Percentiles rank a stretch among this genome's conserved stretches.
Conservation (phyloP, 257 asterid species). For the Mentha longifolia region DNA sequence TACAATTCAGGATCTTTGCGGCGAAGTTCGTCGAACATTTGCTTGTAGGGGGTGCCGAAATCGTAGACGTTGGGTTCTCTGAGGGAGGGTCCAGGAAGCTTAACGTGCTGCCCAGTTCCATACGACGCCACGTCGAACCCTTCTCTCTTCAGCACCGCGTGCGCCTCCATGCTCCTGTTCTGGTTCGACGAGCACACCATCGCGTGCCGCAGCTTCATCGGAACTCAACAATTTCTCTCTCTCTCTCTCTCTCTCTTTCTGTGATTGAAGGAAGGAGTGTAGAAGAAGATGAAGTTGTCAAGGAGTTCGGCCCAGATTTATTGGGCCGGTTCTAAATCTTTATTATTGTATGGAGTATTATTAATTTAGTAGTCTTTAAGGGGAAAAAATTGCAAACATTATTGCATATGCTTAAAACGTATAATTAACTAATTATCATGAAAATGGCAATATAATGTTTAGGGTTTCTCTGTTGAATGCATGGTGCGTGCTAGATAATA, state of each 20-base stretch:
- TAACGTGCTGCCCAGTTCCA: constrained; percentile 99
- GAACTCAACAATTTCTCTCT: neutral
- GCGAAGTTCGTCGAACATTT: constrained; percentile 96
- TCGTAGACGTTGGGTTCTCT: constrained; percentile 98
- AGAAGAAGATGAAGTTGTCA: neutral
- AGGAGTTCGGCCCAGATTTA: neutral
- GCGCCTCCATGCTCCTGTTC: constrained; percentile 99
- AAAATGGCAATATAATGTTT: too few species aligned
- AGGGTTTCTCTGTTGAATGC: too few species aligned
- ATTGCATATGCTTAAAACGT: too few species aligned
- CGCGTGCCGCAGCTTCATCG: constrained; percentile 86
- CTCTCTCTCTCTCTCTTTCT: neutral
- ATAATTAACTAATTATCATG: too few species aligned
- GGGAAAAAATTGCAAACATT: too few species aligned
- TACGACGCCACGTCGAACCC: constrained; percentile 91
- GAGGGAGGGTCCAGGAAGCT: constrained; percentile 98
- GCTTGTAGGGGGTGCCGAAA: constrained; percentile 94
- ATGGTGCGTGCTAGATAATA: too few species aligned
- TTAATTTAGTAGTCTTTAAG: too few species aligned
- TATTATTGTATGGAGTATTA: too few species aligned
- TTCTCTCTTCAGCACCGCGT: constrained; percentile 78
- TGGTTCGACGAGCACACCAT: constrained; percentile 99
- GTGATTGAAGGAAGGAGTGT: neutral
- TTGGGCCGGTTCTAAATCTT: neutral
- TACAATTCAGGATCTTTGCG: constrained; percentile 94